Conservation (phyloP, 257 asterid genomes). For the Solanum clarkiae region DNA sequence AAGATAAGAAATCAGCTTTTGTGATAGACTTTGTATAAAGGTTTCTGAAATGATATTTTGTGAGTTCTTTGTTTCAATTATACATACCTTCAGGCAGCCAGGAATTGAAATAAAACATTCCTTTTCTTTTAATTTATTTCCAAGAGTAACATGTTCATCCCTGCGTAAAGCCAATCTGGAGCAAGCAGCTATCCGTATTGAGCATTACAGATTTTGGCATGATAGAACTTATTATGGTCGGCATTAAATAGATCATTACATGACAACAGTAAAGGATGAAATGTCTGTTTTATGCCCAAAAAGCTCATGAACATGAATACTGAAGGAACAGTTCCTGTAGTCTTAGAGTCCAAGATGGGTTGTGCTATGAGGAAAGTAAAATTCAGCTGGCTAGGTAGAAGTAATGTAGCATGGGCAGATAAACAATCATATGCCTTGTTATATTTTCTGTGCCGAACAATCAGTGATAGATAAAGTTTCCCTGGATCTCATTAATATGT, state of each 20-base stretch:
- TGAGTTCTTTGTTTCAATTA: not conserved
- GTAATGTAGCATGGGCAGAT: not conserved
- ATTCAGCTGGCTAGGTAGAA: not conserved
- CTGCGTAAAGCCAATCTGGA: not conserved
- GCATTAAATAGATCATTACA: not conserved
- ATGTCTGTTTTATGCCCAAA: not conserved
- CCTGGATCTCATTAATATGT: not conserved
- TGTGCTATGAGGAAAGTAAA: not conserved
- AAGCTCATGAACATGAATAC: not conserved
- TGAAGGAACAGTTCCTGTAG: not conserved
- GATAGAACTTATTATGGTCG: not conserved
- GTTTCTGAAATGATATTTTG: not conserved
- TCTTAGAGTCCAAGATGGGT: not conserved
- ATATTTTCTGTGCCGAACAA: not conserved
- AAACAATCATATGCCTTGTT: not conserved
- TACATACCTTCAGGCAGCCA: not conserved
- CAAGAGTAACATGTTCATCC: not conserved
- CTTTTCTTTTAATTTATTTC: not conserved
- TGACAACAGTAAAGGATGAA: not conserved
- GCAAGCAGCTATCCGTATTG: not conserved
- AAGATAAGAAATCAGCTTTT: not conserved
- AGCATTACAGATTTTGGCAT: not conserved
- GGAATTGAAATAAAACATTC: not conserved
- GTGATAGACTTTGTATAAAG: not conserved
- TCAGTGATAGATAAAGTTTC: not conserved